These are phyloP conservation scores for Thielaviopsis cerberus DNA, from an alignment of 2,329 filamentous ascomycete species.

Conservation along the genomic window DNA sequence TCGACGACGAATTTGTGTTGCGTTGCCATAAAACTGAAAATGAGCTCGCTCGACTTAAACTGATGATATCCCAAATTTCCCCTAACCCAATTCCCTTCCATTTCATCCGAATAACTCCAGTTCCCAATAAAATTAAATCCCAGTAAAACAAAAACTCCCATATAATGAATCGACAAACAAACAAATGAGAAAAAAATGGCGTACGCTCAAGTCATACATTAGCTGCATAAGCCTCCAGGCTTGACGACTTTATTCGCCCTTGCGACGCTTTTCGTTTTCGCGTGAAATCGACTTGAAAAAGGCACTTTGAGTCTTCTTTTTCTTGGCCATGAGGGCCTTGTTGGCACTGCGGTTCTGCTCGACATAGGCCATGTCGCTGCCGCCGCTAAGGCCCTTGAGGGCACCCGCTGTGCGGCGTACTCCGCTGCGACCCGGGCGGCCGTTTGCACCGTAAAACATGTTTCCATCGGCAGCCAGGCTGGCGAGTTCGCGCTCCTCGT, in stretches of 20 bases:
- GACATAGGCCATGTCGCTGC: constrained; percentile 92
- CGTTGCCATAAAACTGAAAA: too few relatives aligned
- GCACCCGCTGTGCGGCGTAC: constrained; percentile 61
- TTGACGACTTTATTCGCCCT: constrained; percentile 2
- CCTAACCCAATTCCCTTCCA: background rate
- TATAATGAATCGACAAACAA: background rate
- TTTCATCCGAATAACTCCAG: too few relatives aligned
- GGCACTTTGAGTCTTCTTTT: constrained; percentile 23
- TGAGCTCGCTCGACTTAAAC: too few relatives aligned
- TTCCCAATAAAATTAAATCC: background rate
- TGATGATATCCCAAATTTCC: too few relatives aligned
- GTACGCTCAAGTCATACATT: background rate
- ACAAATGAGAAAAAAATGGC: background rate
- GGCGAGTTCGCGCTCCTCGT: constrained; percentile 10
- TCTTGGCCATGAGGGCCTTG: constrained; percentile 22
- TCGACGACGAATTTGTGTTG: too few relatives aligned
- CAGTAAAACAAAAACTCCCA: background rate
- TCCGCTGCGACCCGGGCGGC: constrained; percentile 13
- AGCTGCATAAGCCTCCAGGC: background rate
- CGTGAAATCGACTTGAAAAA: constrained; percentile 25
- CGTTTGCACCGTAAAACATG: constrained; percentile 15
- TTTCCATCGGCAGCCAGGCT: constrained; percentile 10
- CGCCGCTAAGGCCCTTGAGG: constrained; percentile 70
- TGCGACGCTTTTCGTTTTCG: constrained; percentile 18
- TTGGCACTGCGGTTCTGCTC: constrained; percentile 62